Conservation (phyloP, 305 asterid genomes). For the Stenogyne calaminthoides region DNA sequence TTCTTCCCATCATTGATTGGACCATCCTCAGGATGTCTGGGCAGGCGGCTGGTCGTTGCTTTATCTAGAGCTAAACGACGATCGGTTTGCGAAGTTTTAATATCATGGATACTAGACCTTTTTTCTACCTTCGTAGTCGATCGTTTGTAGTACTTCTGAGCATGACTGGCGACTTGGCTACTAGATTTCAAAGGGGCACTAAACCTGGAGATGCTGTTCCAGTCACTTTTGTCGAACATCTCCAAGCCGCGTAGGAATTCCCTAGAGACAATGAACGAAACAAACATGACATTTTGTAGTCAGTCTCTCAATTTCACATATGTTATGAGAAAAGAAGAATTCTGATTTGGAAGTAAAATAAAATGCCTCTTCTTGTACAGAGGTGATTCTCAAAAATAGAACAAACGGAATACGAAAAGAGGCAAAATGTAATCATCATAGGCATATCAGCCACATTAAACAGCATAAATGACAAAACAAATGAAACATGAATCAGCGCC, state of each 20-base stretch:
- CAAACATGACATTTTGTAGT: not conserved
- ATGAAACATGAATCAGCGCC: not conserved
- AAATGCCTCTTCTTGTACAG: not conserved
- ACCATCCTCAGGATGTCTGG: not conserved
- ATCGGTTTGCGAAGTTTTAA: conserved; percentile 12
- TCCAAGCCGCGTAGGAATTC: conserved; percentile 32
- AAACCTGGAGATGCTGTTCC: conserved; percentile 33
- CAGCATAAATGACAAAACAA: conserved; percentile 1
- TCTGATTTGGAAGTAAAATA: not conserved
- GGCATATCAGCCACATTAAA: conserved; percentile 7
- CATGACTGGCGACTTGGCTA: conserved; percentile 40
- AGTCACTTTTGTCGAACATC: conserved; percentile 33
- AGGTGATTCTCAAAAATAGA: not conserved
- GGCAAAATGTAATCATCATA: not conserved
- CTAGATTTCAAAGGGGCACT: conserved; percentile 22
- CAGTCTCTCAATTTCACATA: not conserved
- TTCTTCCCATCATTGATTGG: not conserved
- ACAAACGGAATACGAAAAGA: not conserved
- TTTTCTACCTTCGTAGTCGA: conserved; percentile 11
- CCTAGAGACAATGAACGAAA: conserved; percentile 1
- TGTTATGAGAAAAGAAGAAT: not conserved
- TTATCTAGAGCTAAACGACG: conserved; percentile 3
- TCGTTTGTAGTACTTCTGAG: conserved; percentile 35
- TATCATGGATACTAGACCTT: conserved; percentile 29
- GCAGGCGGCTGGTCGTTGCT: not conserved